These are phyloP conservation scores for Trifolium pratense DNA, from an alignment of 306 rosid species.

Conservation along the genomic window DNA sequence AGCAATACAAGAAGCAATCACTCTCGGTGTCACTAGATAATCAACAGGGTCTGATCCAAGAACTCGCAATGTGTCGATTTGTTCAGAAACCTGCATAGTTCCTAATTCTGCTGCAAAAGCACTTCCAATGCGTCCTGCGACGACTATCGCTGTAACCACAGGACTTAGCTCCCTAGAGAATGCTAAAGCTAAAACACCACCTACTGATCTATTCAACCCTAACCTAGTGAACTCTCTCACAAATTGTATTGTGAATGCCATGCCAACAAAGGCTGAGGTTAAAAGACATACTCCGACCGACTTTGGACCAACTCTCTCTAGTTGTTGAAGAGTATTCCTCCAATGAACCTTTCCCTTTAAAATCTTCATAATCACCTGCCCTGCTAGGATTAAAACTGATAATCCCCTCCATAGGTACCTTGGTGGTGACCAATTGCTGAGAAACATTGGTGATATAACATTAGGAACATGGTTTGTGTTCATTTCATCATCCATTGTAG, in stretches of 20 bases:
- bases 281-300: constrained; percentile 94
- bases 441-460: constrained; percentile 42
- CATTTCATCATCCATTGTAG: constrained; percentile 49
- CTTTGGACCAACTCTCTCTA: constrained; percentile 91
- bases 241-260: constrained; percentile 95
- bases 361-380: constrained; percentile 79
- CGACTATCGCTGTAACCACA: constrained; percentile 86
- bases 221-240: constrained; percentile 93
- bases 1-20: constrained; percentile 77
- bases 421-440: constrained; percentile 87
- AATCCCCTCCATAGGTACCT: constrained; percentile 88
- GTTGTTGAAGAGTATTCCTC: constrained; percentile 88
- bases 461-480: constrained; percentile 64
- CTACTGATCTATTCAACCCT: constrained; percentile 89
- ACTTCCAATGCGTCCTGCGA: constrained; percentile 95
- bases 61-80: constrained; percentile 88
- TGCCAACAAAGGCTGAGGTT: constrained; percentile 94
- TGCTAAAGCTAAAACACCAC: constrained; percentile 96
- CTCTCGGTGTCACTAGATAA: constrained; percentile 94
- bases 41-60: constrained; percentile 91
- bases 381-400: constrained; percentile 72
- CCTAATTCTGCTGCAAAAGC: constrained; percentile 97
- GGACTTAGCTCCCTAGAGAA: constrained; percentile 98
- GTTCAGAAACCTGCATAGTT: constrained; percentile 99
- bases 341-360: constrained; percentile 82